Evolutionary conservation across 306 rosid species (phyloP).

Genomic region (Betula pendula): DNA sequence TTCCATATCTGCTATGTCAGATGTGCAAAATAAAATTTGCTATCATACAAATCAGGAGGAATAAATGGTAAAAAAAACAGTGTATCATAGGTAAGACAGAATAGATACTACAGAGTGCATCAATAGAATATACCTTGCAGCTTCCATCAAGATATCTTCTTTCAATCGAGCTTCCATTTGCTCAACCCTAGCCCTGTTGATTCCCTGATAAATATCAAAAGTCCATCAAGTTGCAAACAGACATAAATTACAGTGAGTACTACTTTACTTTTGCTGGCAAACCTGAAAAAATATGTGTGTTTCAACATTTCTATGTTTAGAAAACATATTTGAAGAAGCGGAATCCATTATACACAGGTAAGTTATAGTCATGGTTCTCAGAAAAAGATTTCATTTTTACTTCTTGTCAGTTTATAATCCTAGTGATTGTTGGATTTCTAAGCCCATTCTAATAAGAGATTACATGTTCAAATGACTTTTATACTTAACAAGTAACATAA

Average conservation of each 20-base stretch:
- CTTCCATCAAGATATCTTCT: constrained; percentile 78
- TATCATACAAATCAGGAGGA: constrained; percentile 23
- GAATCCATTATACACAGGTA: not conserved
- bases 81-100: constrained; percentile 1
- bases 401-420: not conserved
- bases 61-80: constrained; percentile 5
- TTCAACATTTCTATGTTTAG: too few relatives aligned
- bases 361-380: not conserved
- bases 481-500: not conserved
- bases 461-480: not conserved
- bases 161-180: constrained; percentile 89
- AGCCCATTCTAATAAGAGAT: not conserved
- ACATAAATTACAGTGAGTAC: not conserved
- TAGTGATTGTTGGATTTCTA: not conserved
- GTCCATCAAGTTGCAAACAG: constrained; percentile 13
- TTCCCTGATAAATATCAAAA: constrained; percentile 59
- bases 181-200: constrained; percentile 78
- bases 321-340: not conserved
- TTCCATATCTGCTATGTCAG: constrained; percentile 66
- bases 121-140: constrained; percentile 58
- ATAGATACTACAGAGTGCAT: constrained; percentile 18
- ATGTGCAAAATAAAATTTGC: constrained; percentile 33
- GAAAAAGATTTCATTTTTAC: not conserved
- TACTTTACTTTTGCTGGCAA: not conserved
- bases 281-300: not conserved